phyloP scores from a whole-genome alignment of 352 stramenopile genomes.

The Phytophthora europaea region DNA sequence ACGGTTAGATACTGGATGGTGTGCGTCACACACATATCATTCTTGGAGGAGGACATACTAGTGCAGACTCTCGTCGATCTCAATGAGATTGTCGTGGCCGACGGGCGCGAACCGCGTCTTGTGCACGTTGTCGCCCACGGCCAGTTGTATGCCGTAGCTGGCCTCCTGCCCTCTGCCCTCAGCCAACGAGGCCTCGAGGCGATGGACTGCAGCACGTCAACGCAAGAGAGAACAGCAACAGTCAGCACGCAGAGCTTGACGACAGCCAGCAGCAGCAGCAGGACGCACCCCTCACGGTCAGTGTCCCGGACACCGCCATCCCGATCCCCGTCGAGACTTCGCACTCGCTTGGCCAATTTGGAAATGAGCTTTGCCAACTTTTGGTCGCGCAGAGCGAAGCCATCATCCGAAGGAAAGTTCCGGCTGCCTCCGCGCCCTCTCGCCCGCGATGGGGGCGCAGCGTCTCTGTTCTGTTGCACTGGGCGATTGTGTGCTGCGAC shows the following conservation, averaged over 20 bases:
- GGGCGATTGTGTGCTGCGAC: conserved; percentile 2
- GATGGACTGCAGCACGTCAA: conserved; percentile 38
- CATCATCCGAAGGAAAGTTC: conserved; percentile 15
- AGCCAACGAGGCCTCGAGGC: conserved; percentile 27
- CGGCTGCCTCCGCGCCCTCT: conserved; percentile 4
- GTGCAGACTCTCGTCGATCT: conserved; percentile 54
- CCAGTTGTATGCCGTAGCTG: conserved; percentile 39
- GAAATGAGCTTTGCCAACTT: conserved; percentile 40
- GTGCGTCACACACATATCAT: neutral
- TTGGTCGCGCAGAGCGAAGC: conserved; percentile 4
- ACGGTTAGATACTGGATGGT: conserved; percentile 15
- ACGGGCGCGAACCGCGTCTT: conserved; percentile 34
- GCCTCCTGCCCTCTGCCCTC: neutral
- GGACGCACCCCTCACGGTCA: conserved; percentile 49
- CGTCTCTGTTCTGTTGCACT: neutral
- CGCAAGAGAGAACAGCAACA: neutral
- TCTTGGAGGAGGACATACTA: conserved; percentile 42
- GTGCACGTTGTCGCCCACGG: conserved; percentile 34
- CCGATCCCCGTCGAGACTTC: conserved; percentile 38
- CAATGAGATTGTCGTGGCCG: conserved; percentile 1
- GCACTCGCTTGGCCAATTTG: conserved; percentile 43
- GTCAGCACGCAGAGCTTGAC: neutral
- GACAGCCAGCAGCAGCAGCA: neutral
- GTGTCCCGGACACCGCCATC: conserved; percentile 58
- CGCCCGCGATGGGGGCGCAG: neutral